Conservation (phyloP, 2,329 filamentous ascomycete genomes). For the Berkeleyomyces basicola region DNA sequence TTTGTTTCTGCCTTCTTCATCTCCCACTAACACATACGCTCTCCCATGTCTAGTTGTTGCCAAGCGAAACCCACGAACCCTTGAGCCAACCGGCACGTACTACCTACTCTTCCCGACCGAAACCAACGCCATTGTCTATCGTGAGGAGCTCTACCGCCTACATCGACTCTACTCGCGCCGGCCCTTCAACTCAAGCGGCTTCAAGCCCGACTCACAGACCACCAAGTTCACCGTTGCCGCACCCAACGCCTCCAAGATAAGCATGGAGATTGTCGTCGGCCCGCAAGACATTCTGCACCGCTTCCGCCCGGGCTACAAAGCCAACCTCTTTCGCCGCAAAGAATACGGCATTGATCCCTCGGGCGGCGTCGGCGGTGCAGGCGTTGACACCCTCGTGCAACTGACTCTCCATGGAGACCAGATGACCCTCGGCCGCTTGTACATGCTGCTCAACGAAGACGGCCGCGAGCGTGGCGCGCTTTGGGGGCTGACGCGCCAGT, state of each 20-base stretch:
- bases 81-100: conserved; percentile 48
- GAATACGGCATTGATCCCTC: conserved; percentile 9
- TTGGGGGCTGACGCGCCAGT: conserved; percentile 15
- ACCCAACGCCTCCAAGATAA: conserved; percentile 12
- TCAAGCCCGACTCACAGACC: conserved; percentile 12
- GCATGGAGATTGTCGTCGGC: conserved; percentile 13
- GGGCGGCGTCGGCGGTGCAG: neutral
- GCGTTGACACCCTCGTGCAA: conserved; percentile 18
- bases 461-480: conserved; percentile 22
- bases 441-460: conserved; percentile 26
- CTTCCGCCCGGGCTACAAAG: conserved; percentile 13
- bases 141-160: conserved; percentile 23
- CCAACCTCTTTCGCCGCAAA: conserved; percentile 10
- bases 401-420: conserved; percentile 21
- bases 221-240: conserved; percentile 7
- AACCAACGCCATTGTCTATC: conserved; percentile 44
- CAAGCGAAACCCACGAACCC: conserved; percentile 43
- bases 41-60: conserved; percentile 37
- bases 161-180: conserved; percentile 21
- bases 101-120: conserved; percentile 49
- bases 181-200: conserved; percentile 24
- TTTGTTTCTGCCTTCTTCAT: neutral
- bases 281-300: conserved; percentile 8
- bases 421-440: conserved; percentile 19
- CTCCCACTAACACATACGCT: conserved; percentile 4